phyloP scores from a whole-genome alignment of 768 basidiomycete species.

The Pleurotus giganteus region DNA sequence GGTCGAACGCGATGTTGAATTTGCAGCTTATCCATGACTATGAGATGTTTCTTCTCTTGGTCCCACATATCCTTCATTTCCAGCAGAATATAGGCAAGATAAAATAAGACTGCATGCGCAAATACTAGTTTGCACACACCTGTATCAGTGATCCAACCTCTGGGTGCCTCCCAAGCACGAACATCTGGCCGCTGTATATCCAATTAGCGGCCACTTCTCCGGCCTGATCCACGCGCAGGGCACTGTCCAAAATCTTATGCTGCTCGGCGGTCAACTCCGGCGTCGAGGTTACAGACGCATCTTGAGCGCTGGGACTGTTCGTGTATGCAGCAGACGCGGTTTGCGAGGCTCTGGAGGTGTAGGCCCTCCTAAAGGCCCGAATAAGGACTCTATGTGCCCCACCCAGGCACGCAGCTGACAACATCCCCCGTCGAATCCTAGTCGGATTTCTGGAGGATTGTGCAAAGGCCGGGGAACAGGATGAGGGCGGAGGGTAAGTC shows the following conservation, averaged over 20 bases:
- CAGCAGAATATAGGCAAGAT: slow-evolving; percentile 3
- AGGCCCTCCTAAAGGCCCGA: neutral
- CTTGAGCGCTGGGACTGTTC: neutral
- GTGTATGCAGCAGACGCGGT: slow-evolving; percentile 1
- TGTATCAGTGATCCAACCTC: slow-evolving; percentile 66
- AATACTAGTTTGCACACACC: slow-evolving; percentile 37
- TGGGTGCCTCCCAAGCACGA: slow-evolving; percentile 62
- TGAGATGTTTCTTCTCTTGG: slow-evolving; percentile 89
- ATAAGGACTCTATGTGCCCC: neutral
- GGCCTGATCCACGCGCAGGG: slow-evolving; percentile 90
- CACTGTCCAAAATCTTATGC: slow-evolving; percentile 47
- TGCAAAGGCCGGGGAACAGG: neutral
- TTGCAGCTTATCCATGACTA: slow-evolving; percentile 83
- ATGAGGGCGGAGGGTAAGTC: neutral
- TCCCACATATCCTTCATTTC: slow-evolving; percentile 91
- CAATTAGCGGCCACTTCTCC: slow-evolving; percentile 96
- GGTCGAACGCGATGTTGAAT: slow-evolving; percentile 83
- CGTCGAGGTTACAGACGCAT: slow-evolving; percentile 3
- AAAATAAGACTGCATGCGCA: neutral
- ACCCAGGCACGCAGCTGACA: neutral
- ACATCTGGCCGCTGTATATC: slow-evolving; percentile 89
- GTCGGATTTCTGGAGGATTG: neutral
- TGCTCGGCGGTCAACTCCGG: slow-evolving; percentile 2
- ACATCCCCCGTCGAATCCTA: neutral
- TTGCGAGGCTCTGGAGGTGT: neutral